Conservation (phyloP, 257 asterid species). For the Scutellaria minor region DNA sequence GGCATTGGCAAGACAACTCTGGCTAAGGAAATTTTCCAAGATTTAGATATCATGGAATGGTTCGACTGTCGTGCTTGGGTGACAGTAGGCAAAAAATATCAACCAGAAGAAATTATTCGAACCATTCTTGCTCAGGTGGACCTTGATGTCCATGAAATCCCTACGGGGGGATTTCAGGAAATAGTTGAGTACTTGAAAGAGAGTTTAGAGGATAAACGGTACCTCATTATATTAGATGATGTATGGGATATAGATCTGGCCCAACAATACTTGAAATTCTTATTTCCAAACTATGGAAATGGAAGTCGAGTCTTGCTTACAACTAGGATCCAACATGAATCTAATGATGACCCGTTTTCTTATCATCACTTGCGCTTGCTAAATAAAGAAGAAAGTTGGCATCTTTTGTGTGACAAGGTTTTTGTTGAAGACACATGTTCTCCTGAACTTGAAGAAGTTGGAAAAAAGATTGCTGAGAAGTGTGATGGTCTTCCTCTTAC, state of each 20-base stretch:
- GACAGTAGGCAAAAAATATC: background rate
- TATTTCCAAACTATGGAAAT: constrained; percentile 32
- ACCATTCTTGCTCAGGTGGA: background rate
- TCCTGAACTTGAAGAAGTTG: no score
- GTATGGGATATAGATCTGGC: constrained; percentile 26
- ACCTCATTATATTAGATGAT: constrained; percentile 45
- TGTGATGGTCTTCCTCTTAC: no score
- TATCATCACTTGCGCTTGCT: no score
- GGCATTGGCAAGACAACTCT: constrained; percentile 20
- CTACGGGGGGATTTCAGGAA: background rate
- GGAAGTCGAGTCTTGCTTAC: background rate
- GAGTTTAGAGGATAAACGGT: constrained; percentile 28
- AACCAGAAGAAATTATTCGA: background rate
- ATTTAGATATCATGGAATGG: background rate
- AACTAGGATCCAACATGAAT: constrained; percentile 5
- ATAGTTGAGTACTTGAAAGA: background rate
- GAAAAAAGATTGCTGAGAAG: no score
- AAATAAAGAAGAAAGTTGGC: no score
- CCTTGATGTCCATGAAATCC: background rate
- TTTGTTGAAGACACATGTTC: no score
- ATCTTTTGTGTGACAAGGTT: no score
- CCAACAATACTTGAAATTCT: background rate
- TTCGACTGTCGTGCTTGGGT: background rate
- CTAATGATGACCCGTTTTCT: no score
- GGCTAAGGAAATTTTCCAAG: background rate